A percentile compares a stretch with the other conserved stretches of the same genome.
Evolutionary conservation across 306 rosid species (phyloP).

Genomic region (Inga laurina): DNA sequence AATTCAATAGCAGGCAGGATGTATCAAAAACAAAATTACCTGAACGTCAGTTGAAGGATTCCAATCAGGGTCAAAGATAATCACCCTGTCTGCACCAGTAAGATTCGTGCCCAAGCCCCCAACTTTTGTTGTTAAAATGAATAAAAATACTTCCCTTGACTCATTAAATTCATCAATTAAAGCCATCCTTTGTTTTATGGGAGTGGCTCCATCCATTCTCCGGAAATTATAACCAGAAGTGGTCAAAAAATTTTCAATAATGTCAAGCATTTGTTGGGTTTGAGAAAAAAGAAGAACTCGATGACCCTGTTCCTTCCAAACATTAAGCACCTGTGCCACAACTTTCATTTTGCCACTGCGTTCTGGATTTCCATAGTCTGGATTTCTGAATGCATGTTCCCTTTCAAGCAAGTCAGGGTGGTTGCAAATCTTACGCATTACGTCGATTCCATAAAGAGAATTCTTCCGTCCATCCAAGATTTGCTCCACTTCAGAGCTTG

Average conservation of each 20-base stretch:
- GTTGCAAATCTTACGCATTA: conserved; percentile 96
- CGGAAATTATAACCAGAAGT: conserved; percentile 65
- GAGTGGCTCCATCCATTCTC: conserved; percentile 96
- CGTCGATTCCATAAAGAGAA: conserved; percentile 93
- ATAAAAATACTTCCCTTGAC: conserved; percentile 73
- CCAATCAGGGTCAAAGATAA: conserved; percentile 97
- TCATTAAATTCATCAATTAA: conserved; percentile 91
- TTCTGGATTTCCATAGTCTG: conserved; percentile 93
- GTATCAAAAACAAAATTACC: conserved; percentile 41
- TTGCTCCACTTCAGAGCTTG: conserved; percentile 95
- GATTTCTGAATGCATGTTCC: conserved; percentile 73
- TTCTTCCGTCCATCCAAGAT: conserved; percentile 84
- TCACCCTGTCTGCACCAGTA: conserved; percentile 93
- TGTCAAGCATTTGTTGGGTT: conserved; percentile 96
- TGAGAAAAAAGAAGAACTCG: conserved; percentile 93
- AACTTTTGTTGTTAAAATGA: conserved; percentile 92
- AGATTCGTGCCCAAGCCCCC: conserved; percentile 98
- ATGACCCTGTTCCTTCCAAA: conserved; percentile 97
- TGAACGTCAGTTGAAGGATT: conserved; percentile 97
- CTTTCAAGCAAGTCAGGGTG: conserved; percentile 99
- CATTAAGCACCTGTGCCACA: conserved; percentile 88
- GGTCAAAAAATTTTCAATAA: conserved; percentile 69
- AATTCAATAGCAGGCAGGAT: conserved; percentile 10
- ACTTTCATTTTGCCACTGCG: conserved; percentile 98
- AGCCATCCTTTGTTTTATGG: conserved; percentile 93